phyloP scores from a whole-genome alignment of 345 rosid species.

The Draba incana region DNA sequence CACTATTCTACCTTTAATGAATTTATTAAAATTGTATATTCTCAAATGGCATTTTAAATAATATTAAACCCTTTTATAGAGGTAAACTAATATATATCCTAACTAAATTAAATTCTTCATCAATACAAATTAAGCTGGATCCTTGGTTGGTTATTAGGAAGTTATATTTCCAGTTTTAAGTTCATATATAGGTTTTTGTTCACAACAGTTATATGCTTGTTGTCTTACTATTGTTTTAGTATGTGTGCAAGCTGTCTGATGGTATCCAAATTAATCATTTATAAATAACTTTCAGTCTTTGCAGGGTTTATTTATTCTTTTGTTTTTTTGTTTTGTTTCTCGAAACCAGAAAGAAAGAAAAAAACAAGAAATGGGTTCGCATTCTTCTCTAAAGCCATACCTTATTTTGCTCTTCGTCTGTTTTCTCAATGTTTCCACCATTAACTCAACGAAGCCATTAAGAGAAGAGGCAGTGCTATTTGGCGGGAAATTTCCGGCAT shows the following conservation, averaged over 20 bases:
- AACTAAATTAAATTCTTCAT: neutral
- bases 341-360: neutral
- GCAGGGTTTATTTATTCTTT: neutral
- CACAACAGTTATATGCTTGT: conserved; percentile 6
- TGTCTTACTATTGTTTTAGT: neutral
- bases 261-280: neutral
- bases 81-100: neutral
- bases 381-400: conserved; percentile 3
- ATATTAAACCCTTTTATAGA: no score
- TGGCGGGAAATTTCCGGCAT: conserved; percentile 39
- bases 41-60: no score
- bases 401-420: conserved; percentile 8
- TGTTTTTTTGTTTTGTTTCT: neutral
- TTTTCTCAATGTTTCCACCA: conserved; percentile 24
- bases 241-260: conserved; percentile 1
- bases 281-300: neutral
- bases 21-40: no score
- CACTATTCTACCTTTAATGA: neutral
- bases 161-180: neutral
- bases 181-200: conserved; percentile 14
- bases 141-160: neutral
- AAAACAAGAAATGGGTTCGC: conserved; percentile 20
- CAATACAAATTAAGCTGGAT: neutral
- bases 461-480: conserved; percentile 23
- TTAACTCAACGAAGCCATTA: conserved; percentile 7